These are phyloP conservation scores for Pseudoturritis turrita DNA, from an alignment of 345 rosid genomes.

Conservation along the genomic window DNA sequence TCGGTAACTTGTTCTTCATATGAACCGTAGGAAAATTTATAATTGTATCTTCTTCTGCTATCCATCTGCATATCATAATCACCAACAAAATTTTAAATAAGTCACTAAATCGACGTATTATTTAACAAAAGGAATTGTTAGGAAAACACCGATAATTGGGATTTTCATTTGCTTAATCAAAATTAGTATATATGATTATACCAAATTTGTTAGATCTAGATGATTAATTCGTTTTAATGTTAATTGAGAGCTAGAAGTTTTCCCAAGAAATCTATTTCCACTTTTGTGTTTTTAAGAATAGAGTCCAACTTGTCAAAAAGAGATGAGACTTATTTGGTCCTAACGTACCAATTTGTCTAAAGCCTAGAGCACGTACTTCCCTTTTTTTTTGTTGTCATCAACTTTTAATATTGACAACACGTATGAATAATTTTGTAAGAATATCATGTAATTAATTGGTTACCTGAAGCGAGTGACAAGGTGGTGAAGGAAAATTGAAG, in stretches of 20 bases:
- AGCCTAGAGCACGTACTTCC: slow-evolving; percentile 11
- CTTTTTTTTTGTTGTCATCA: not conserved
- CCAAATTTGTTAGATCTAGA: not conserved
- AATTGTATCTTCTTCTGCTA: slow-evolving; percentile 75
- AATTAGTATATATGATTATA: not conserved
- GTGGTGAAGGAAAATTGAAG: slow-evolving; percentile 83
- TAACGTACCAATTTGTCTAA: slow-evolving; percentile 3
- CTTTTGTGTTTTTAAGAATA: not conserved
- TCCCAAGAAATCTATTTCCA: not conserved
- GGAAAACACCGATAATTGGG: not conserved
- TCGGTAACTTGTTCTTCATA: slow-evolving; percentile 81
- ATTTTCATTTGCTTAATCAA: not conserved
- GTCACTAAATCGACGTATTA: not conserved
- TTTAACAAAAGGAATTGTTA: not conserved
- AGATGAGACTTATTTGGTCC: slow-evolving; percentile 13
- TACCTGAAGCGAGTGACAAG: slow-evolving; percentile 89
- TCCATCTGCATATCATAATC: slow-evolving; percentile 57
- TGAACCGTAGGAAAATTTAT: slow-evolving; percentile 89
- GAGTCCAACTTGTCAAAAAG: slow-evolving; percentile 20
- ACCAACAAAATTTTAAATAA: not conserved
- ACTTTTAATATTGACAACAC: not conserved
- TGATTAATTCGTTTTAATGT: not conserved
- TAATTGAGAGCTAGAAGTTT: not conserved
- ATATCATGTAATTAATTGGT: not conserved
- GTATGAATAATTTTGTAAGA: not conserved